These are phyloP conservation scores for Colletotrichum caudatum DNA, from an alignment of 2,329 filamentous ascomycete species.

Conservation along the genomic window DNA sequence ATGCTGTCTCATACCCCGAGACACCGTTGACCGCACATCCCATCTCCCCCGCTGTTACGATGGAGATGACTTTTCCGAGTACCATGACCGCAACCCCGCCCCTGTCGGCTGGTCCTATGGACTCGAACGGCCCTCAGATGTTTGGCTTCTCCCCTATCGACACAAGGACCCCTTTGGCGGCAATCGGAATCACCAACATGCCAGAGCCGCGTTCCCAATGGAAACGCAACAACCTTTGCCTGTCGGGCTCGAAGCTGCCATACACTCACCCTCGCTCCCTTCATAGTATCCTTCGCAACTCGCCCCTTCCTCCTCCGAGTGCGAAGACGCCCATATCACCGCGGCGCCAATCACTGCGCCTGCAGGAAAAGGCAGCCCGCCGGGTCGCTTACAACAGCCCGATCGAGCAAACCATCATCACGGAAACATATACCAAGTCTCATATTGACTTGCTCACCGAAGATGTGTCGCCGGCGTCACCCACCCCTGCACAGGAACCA, in stretches of 20 bases:
- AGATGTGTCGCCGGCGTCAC: slow-evolving; percentile 64
- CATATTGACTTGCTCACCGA: slow-evolving; percentile 73
- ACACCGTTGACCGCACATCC: slow-evolving; percentile 66
- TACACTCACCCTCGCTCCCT: slow-evolving; percentile 70
- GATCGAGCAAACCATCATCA: slow-evolving; percentile 72
- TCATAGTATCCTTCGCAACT: slow-evolving; percentile 75
- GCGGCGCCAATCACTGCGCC: slow-evolving; percentile 64
- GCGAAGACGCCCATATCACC: slow-evolving; percentile 65
- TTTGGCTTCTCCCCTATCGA: slow-evolving; percentile 61
- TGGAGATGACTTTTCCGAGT: slow-evolving; percentile 64
- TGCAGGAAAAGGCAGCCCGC: slow-evolving; percentile 66
- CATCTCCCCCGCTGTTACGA: slow-evolving; percentile 59
- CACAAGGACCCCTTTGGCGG: slow-evolving; percentile 42
- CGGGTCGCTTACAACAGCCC: slow-evolving; percentile 73
- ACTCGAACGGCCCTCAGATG: slow-evolving; percentile 54
- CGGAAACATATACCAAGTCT: slow-evolving; percentile 70
- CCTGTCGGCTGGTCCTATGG: slow-evolving; percentile 65
- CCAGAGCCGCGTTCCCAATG: slow-evolving; percentile 52
- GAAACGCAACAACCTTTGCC: slow-evolving; percentile 53
- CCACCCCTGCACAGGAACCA: slow-evolving; percentile 49
- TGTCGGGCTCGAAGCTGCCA: slow-evolving; percentile 55
- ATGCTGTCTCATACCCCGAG: slow-evolving; percentile 61
- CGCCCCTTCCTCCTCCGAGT: slow-evolving; percentile 67
- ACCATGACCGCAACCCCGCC: slow-evolving; percentile 71
- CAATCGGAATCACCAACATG: slow-evolving; percentile 18